Conservation (phyloP, 2,329 filamentous ascomycete genomes). For the Colletotrichum sp. region DNA sequence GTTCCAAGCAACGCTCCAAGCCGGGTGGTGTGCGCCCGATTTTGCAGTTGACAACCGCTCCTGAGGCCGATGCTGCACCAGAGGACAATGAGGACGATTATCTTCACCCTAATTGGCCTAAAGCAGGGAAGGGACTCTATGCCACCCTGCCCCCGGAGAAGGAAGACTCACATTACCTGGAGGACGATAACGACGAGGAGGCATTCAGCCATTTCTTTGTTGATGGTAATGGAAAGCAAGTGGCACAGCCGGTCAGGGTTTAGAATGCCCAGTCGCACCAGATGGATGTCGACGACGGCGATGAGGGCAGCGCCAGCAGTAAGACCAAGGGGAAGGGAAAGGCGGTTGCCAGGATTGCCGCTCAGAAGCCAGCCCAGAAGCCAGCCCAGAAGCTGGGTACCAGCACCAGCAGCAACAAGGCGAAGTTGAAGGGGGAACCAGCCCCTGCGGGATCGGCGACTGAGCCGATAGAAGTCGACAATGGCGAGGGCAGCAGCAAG, state of each 20-base stretch:
- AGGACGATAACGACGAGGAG: conserved; percentile 45
- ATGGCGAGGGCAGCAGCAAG: not conserved
- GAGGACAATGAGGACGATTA: conserved; percentile 35
- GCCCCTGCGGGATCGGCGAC: not conserved
- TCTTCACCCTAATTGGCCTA: conserved; percentile 44
- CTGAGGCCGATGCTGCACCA: conserved; percentile 19
- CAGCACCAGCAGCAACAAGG: not conserved
- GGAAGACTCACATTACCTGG: conserved; percentile 38
- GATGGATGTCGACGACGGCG: not conserved
- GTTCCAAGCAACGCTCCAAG: conserved; percentile 32
- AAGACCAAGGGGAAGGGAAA: not conserved
- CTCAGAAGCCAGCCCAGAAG: not conserved
- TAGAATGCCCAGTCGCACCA: not conserved
- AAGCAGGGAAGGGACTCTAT: conserved; percentile 44
- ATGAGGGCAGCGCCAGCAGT: not conserved
- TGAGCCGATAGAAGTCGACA: not conserved
- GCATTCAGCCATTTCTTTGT: conserved; percentile 50
- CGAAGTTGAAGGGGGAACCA: not conserved
- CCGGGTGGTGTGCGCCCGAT: conserved; percentile 37
- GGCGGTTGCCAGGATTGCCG: not conserved
- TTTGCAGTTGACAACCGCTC: conserved; percentile 30
- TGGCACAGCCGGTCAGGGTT: conserved; percentile 30
- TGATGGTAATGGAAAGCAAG: conserved; percentile 39
- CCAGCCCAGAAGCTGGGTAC: not conserved
- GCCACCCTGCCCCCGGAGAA: conserved; percentile 40